A percentile compares a stretch with the other conserved stretches of the same genome.
Conservation (phyloP, 1,139 yeast species). For the Magnusiomyces fungicola region DNA sequence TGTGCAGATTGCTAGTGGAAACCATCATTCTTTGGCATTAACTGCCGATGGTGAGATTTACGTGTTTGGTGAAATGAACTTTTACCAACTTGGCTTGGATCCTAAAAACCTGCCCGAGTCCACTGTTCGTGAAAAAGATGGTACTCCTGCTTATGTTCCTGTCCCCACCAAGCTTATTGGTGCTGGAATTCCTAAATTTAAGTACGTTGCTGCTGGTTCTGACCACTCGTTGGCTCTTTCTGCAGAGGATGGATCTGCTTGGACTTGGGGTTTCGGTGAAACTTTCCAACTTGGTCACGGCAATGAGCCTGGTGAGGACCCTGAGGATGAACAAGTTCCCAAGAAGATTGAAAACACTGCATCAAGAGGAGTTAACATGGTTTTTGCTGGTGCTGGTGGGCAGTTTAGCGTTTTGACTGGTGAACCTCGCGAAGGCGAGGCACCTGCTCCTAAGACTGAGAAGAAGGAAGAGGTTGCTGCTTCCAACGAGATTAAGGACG, state of each 20-base stretch:
- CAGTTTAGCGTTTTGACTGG: conserved; percentile 92
- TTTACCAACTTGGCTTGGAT: conserved; percentile 83
- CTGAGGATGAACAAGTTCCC: conserved; percentile 45
- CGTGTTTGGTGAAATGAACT: conserved; percentile 87
- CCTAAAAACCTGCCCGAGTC: conserved; percentile 52
- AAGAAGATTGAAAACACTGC: conserved; percentile 84
- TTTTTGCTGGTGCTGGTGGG: conserved; percentile 82
- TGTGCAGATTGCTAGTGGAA: conserved; percentile 76
- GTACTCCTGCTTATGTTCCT: conserved; percentile 81
- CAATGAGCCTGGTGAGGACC: conserved; percentile 71
- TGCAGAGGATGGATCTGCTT: conserved; percentile 66
- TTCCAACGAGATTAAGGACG: neutral
- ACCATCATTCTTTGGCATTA: conserved; percentile 82
- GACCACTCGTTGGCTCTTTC: conserved; percentile 89
- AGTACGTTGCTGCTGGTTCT: conserved; percentile 71
- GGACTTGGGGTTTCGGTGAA: conserved; percentile 97
- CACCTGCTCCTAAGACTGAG: neutral
- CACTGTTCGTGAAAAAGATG: conserved; percentile 74
- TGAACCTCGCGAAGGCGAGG: conserved; percentile 24
- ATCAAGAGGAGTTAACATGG: conserved; percentile 66
- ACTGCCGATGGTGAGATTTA: conserved; percentile 64
- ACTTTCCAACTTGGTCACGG: conserved; percentile 96
- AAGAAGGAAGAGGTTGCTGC: neutral
- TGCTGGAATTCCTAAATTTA: conserved; percentile 46
- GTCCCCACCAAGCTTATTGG: conserved; percentile 59